phyloP scores from a whole-genome alignment of 306 rosid species.

The Trifolium subterraneum region DNA sequence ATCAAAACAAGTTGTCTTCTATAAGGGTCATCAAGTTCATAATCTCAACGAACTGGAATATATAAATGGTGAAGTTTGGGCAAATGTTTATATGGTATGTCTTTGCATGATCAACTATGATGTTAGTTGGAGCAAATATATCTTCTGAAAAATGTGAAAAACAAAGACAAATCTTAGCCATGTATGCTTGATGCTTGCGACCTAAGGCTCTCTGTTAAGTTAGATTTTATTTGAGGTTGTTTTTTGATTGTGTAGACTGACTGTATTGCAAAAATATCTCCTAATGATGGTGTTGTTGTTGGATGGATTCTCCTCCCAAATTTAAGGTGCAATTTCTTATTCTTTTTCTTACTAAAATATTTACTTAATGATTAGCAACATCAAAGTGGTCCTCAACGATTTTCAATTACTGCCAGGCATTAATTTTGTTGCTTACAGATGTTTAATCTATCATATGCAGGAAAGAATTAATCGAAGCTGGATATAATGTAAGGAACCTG shows the following conservation, averaged over 20 bases:
- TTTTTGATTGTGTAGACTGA: slow-evolving; percentile 66
- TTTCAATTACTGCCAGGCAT: slow-evolving; percentile 17
- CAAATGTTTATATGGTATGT: slow-evolving; percentile 73
- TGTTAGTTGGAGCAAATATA: slow-evolving; percentile 23
- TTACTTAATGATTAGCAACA: background rate
- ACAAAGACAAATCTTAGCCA: background rate
- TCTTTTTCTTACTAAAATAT: slow-evolving; percentile 15
- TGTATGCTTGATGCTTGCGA: background rate
- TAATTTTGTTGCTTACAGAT: slow-evolving; percentile 17
- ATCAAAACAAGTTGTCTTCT: slow-evolving; percentile 60
- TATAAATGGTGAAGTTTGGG: slow-evolving; percentile 89
- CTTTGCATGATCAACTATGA: slow-evolving; percentile 25
- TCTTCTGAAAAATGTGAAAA: slow-evolving; percentile 14
- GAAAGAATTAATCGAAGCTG: slow-evolving; percentile 51
- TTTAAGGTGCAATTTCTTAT: slow-evolving; percentile 60
- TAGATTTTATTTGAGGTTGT: slow-evolving; percentile 32
- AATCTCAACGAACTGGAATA: slow-evolving; percentile 90
- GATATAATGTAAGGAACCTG: slow-evolving; percentile 65
- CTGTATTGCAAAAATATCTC: slow-evolving; percentile 85
- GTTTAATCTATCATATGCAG: slow-evolving; percentile 52
- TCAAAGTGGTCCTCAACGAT: slow-evolving; percentile 28
- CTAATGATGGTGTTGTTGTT: slow-evolving; percentile 64
- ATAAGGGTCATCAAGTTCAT: slow-evolving; percentile 70
- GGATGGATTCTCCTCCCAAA: slow-evolving; percentile 89
- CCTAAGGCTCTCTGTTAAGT: slow-evolving; percentile 20